These are phyloP conservation scores for Geopyxis carbonaria DNA, from an alignment of 495 filamentous ascomycete genomes.

Conservation along the genomic window DNA sequence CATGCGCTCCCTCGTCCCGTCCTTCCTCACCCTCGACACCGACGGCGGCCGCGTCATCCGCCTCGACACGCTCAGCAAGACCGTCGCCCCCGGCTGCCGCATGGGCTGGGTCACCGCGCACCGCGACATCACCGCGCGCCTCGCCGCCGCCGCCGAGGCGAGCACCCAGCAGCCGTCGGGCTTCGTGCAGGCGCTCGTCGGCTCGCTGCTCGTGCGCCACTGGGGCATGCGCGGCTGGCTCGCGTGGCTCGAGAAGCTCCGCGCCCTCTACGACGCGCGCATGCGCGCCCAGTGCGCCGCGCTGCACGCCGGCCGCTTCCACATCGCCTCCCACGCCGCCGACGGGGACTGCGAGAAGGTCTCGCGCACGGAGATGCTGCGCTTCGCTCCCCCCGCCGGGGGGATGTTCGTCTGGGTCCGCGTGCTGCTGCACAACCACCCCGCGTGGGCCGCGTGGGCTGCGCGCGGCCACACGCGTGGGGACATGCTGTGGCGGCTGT, in stretches of 20 bases:
- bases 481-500: slow-evolving; percentile 39
- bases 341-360: slow-evolving; percentile 49
- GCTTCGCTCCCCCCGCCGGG: slow-evolving; percentile 62
- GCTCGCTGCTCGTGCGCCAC: slow-evolving; percentile 46
- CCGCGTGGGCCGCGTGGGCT: slow-evolving; percentile 37
- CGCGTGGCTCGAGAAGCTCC: slow-evolving; percentile 67
- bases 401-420: slow-evolving; percentile 89
- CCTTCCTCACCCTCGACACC: slow-evolving; percentile 50
- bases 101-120: slow-evolving; percentile 76
- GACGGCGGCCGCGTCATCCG: slow-evolving; percentile 68
- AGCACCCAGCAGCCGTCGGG: slow-evolving; percentile 71
- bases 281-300: slow-evolving; percentile 58
- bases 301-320: slow-evolving; percentile 46
- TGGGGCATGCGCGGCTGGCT: slow-evolving; percentile 84
- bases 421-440: slow-evolving; percentile 51
- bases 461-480: slow-evolving; percentile 22
- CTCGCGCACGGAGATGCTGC: slow-evolving; percentile 49
- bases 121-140: slow-evolving; percentile 54
- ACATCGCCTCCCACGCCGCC: slow-evolving; percentile 30
- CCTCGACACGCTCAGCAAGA: slow-evolving; percentile 70
- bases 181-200: slow-evolving; percentile 69
- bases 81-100: slow-evolving; percentile 61
- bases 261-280: slow-evolving; percentile 63
- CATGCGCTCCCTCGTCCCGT: slow-evolving; percentile 70
- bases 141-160: slow-evolving; percentile 48